Conservation (phyloP, 768 basidiomycete genomes). For the Kwoniella botswanensis region DNA sequence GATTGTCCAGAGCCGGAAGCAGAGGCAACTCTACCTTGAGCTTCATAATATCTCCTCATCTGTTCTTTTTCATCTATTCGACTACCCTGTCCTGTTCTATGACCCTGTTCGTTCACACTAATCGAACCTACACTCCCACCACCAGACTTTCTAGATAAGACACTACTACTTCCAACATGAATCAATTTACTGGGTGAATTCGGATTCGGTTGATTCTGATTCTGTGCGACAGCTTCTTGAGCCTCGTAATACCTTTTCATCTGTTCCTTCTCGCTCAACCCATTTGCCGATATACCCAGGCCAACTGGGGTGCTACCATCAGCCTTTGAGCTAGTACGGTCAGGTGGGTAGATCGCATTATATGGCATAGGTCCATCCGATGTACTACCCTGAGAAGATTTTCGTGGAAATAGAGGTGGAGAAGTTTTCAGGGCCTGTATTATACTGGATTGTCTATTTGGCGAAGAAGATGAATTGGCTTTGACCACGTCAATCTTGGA, state of each 20-base stretch:
- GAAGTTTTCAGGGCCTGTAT: constrained; percentile 12
- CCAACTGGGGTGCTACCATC: constrained; percentile 1
- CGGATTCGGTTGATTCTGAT: not conserved
- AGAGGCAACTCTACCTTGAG: constrained; percentile 26
- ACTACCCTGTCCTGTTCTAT: not conserved
- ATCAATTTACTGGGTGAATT: not conserved
- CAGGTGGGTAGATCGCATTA: constrained; percentile 13
- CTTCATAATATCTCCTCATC: constrained; percentile 40
- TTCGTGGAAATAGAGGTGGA: not conserved
- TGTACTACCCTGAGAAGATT: not conserved
- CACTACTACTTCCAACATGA: constrained; percentile 7
- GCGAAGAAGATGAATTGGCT: not conserved
- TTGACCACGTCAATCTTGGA: not conserved
- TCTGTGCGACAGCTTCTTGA: constrained; percentile 19
- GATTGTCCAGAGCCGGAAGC: not conserved
- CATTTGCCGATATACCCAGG: constrained; percentile 7
- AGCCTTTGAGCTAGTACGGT: not conserved
- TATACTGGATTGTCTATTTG: constrained; percentile 19
- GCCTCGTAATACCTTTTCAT: constrained; percentile 39
- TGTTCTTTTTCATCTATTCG: constrained; percentile 32
- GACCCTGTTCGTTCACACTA: not conserved
- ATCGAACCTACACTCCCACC: constrained; percentile 17
- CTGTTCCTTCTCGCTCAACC: constrained; percentile 35
- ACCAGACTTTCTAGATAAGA: not conserved
- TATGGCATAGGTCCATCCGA: constrained; percentile 20